Base-by-base conservation (phyloP, 2,329 filamentous ascomycete species). In the Microsporum audouinii region DNA sequence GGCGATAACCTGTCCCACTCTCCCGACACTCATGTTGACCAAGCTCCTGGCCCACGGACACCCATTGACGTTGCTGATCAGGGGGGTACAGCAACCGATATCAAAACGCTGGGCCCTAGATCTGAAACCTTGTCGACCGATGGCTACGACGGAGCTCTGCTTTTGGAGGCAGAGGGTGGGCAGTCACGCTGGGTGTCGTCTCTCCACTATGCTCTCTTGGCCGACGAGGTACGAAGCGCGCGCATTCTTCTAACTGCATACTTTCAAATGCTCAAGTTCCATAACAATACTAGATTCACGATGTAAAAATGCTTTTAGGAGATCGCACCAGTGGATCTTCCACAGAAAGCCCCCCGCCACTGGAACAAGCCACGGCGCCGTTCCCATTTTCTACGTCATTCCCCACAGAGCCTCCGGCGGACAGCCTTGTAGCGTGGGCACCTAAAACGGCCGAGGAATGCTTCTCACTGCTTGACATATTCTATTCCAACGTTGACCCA, bases 131-230 rank as follows among this genome's bases (percentile, higher is more conserved):
- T 34, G 8, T 56, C 51, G 8, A 10, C 38, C 33, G 60, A 63
- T 60, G 62, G 62, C 23, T 62, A 63, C 27, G 62, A 62, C 36
- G 60, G 62, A 27, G 62, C 62, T 6, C 57, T 63, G 23, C 57
- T 63, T 7, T 34, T 62, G 43, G 60, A 60, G 14, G 36, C 60
- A n/a, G 57, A 62, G 47, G 43, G 57, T 10, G 60, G 62, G 12
- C 60, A 60, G 43, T 62, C 62, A 5, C 62, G 57, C 39, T 63
- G 60, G 60, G 62, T 63, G 47, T 63, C 62, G 14, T 63, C 60
- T 49, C 49, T 62, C 8, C 62, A 63, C 41, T 63, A 62, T 47
- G 62, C 62, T 23, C 60, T 63, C 12, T 31, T 63, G 14, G 62
- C 62, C 27, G 62, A 62, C 6, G 62, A 63, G 60, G 62, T 63